Conservation (phyloP, 495 filamentous ascomycete species). For the Letharia lupina region DNA sequence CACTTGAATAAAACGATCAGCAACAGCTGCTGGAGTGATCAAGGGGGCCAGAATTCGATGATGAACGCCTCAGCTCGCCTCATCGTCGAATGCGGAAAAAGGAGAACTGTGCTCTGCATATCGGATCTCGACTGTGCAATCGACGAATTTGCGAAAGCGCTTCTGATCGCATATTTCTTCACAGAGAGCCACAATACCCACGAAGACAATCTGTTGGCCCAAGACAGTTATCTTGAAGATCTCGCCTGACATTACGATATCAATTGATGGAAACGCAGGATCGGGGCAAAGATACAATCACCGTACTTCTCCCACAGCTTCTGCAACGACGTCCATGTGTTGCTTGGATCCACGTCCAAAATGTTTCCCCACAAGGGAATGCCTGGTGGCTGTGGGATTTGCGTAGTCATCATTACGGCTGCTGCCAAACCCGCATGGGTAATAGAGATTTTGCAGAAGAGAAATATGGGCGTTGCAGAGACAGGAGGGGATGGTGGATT, state of each 20-base stretch:
- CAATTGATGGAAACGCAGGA: constrained; percentile 11
- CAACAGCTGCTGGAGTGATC: constrained; percentile 32
- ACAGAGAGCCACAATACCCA: constrained; percentile 48
- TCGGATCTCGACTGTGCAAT: too few species aligned
- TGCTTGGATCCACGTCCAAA: constrained; percentile 50
- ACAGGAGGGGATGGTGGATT: constrained; percentile 1
- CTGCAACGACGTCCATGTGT: constrained; percentile 56
- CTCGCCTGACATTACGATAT: constrained; percentile 39
- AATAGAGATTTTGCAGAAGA: neutral
- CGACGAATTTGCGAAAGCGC: constrained; percentile 59
- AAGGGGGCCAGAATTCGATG: constrained; percentile 55
- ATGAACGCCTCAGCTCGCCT: constrained; percentile 58
- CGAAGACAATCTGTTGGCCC: constrained; percentile 43
- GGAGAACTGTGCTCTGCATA: constrained; percentile 58
- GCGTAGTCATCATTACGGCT: constrained; percentile 30
- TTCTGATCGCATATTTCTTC: constrained; percentile 67
- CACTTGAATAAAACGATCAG: constrained; percentile 45
- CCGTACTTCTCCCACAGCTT: constrained; percentile 58
- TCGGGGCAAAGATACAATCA: constrained; percentile 17
- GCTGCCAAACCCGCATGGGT: neutral
- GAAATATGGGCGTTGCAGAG: neutral
- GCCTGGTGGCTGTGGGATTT: constrained; percentile 58
- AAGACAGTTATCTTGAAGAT: constrained; percentile 63
- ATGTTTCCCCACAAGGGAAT: constrained; percentile 63
- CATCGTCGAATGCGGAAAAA: constrained; percentile 59